phyloP scores from a whole-genome alignment of 1,284 basidiomycete genomes.

The Vanrija pseudolonga region DNA sequence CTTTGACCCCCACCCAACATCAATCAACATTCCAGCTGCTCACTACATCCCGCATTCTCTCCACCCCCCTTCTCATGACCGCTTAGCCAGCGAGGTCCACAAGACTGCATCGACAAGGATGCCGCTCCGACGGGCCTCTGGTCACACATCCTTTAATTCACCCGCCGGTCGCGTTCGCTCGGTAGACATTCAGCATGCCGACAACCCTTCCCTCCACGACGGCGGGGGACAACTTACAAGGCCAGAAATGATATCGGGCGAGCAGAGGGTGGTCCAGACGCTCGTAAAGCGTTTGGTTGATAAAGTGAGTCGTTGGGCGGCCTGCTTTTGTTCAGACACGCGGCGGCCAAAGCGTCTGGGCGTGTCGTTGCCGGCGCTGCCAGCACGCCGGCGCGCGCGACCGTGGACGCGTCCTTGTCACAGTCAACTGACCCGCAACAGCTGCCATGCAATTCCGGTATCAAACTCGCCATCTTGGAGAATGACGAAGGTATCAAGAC shows the following conservation, averaged over 20 bases:
- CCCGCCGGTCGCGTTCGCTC: slow-evolving; percentile 15
- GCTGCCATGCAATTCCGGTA: slow-evolving; percentile 82
- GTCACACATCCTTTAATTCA: slow-evolving; percentile 16
- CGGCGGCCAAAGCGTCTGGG: not conserved
- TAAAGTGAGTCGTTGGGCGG: slow-evolving; percentile 30
- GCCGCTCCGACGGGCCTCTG: slow-evolving; percentile 22
- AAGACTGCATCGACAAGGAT: slow-evolving; percentile 8
- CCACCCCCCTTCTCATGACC: not conserved
- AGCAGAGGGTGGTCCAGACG: not conserved
- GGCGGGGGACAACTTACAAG: not conserved
- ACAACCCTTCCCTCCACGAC: slow-evolving; percentile 17
- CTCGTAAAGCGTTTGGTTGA: slow-evolving; percentile 31
- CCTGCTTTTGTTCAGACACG: not conserved
- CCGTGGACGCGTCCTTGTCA: not conserved
- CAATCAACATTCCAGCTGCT: not conserved
- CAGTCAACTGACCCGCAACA: slow-evolving; percentile 39
- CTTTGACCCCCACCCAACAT: not conserved
- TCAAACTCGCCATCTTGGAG: slow-evolving; percentile 67
- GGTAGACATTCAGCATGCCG: slow-evolving; percentile 18
- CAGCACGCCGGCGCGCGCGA: not conserved
- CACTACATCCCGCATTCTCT: not conserved
- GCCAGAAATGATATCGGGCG: too few species aligned
- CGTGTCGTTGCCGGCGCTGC: not conserved
- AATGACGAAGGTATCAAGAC: slow-evolving; percentile 67
- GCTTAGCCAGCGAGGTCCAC: not conserved